Base-by-base conservation (phyloP, 768 basidiomycete species). In the Collybia mongolica region DNA sequence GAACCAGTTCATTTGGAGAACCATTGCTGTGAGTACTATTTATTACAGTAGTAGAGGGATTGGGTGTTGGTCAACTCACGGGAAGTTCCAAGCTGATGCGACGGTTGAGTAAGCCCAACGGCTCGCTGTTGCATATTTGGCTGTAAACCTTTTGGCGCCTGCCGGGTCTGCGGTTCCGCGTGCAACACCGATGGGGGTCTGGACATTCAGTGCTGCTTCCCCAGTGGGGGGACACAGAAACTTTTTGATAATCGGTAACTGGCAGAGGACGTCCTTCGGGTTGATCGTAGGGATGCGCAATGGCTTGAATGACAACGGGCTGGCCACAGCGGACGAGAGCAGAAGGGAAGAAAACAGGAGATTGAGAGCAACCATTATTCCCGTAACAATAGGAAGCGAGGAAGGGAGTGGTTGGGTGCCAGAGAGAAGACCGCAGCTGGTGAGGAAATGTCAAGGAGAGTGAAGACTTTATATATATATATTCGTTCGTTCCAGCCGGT, bases 91-190 rank as follows among this genome's bases (percentile, higher is more conserved):
- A 8, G 69, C 61, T 0, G 77, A 73, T 2, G 72, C 79, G 2
- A 83, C 57, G 2, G 72, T 66, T 1, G 88, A 84, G 5, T 76
- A 69, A 39, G 71, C 65, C 84, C 86, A 91, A 49, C 88, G 75
- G 12, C 69, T 53, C 5, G 84, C 83, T 49, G 71, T 72, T 6
- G 81, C 88, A 62, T 91, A 91, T 58, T 75, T 83, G 50, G 86
- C 86, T 26, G 79, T 62, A 60, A 83, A 90, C 37, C 86, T 73
- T 44, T 70, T 65, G 22, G 75, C 81, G 24, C 79, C 81, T 40
- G 72, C 61, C 15, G 68, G 65, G 53, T 80, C 80, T 3, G 67
- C 36, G 3, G 73, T 70, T 24, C 88, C 87, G 15, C 64, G 61
- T 7, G 87, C 87, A 17, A 66, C 64, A 15, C 87, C 87, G 20